These are phyloP conservation scores for Helianthus tuberosus DNA, from an alignment of 129 eudicot species.

Conservation along the genomic window DNA sequence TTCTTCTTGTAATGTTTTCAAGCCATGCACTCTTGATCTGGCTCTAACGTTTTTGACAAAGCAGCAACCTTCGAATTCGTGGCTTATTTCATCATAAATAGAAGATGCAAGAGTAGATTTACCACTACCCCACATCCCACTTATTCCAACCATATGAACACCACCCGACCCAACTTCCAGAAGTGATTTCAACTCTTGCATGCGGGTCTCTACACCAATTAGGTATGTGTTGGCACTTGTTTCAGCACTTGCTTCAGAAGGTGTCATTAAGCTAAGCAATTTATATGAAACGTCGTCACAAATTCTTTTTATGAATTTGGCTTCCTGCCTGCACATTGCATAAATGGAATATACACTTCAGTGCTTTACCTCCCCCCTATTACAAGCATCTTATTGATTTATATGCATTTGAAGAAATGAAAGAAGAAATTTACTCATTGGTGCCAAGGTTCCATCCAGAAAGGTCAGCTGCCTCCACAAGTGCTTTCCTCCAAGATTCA, in stretches of 20 bases:
- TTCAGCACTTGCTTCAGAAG: background rate
- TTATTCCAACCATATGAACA: conserved; percentile 27
- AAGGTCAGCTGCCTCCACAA: too few species aligned
- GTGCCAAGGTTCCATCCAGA: too few species aligned
- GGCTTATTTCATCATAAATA: conserved; percentile 9
- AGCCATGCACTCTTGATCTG: background rate
- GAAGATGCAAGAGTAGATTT: conserved; percentile 30
- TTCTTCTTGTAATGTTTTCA: background rate
- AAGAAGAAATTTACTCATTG: too few species aligned
- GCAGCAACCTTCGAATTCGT: conserved; percentile 21
- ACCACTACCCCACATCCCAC: conserved; percentile 32
- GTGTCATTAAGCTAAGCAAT: conserved; percentile 1
- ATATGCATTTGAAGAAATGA: too few species aligned
- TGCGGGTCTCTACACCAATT: too few species aligned
- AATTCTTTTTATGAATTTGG: conserved; percentile 14
- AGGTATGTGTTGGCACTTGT: background rate
- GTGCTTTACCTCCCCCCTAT: too few species aligned
- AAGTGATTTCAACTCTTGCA: background rate
- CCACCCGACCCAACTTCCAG: conserved; percentile 17
- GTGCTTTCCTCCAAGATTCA: too few species aligned
- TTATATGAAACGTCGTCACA: background rate
- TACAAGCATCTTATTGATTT: too few species aligned
- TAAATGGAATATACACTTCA: too few species aligned
- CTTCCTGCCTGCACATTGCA: conserved; percentile 17
- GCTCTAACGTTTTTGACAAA: background rate